Percentiles rank a stretch among this genome's conserved stretches.
Conservation (phyloP, 78 protist species). For the Diacronema lutheri region DNA sequence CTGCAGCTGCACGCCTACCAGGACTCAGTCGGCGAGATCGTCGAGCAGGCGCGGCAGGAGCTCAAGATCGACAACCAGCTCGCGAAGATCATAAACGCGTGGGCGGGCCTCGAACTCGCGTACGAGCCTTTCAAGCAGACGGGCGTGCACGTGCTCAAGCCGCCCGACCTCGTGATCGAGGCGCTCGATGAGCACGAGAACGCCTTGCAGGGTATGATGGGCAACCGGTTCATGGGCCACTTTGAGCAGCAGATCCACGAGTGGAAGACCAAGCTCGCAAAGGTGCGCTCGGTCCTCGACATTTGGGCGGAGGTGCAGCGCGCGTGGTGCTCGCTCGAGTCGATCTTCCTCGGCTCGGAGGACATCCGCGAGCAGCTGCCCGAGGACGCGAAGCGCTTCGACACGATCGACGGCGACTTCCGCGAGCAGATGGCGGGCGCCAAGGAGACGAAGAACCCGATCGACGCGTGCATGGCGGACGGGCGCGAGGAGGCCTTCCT, state of each 20-base stretch:
- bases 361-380: constrained; percentile 89
- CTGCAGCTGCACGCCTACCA: constrained; percentile 66
- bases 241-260: constrained; percentile 42
- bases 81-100: background rate
- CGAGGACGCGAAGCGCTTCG: constrained; percentile 78
- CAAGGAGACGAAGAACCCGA: constrained; percentile 22
- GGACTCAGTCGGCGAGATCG: constrained; percentile 59
- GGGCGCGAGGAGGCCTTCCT: constrained; percentile 8
- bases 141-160: constrained; percentile 30
- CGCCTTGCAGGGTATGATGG: constrained; percentile 41
- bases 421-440: constrained; percentile 52
- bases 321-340: constrained; percentile 72
- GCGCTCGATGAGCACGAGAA: constrained; percentile 61
- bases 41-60: constrained; percentile 56
- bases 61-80: constrained; percentile 56
- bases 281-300: constrained; percentile 34
- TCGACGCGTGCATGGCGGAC: constrained; percentile 41
- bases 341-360: constrained; percentile 75
- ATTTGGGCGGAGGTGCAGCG: constrained; percentile 73
- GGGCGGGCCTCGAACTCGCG: constrained; percentile 9
- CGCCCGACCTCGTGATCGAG: constrained; percentile 53
- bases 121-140: constrained; percentile 14
- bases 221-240: constrained; percentile 26
- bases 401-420: constrained; percentile 59
- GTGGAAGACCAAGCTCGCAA: constrained; percentile 53